Conservation (phyloP, 805 yeast genomes). For the Yarrowia sp. region DNA sequence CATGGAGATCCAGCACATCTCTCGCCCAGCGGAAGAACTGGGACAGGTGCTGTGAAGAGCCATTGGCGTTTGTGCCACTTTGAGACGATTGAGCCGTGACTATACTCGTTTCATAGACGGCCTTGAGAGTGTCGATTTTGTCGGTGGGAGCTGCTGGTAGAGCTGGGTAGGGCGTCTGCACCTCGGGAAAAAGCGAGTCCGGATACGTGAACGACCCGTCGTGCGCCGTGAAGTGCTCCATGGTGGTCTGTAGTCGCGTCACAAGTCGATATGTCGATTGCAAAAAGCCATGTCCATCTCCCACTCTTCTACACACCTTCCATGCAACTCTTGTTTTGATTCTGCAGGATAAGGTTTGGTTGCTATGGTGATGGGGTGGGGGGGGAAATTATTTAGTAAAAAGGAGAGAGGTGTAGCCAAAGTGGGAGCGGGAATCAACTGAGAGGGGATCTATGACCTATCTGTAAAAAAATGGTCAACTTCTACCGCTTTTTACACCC, state of each 20-base stretch:
- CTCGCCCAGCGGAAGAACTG: slow-evolving; percentile 49
- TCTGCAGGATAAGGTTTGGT: slow-evolving; percentile 1
- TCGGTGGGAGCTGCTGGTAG: slow-evolving; percentile 43
- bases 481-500: too few species aligned
- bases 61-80: not conserved
- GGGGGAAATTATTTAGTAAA: too few species aligned
- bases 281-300: slow-evolving; percentile 6
- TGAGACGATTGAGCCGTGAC: slow-evolving; percentile 26
- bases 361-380: not conserved
- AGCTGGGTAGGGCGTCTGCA: slow-evolving; percentile 45
- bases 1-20: slow-evolving; percentile 47
- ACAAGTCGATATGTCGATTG: not conserved
- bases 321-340: slow-evolving; percentile 29
- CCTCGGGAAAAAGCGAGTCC: slow-evolving; percentile 48
- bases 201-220: slow-evolving; percentile 47
- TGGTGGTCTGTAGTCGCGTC: not conserved
- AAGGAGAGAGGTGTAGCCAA: too few species aligned
- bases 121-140: slow-evolving; percentile 41
- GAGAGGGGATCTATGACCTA: too few species aligned
- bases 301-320: slow-evolving; percentile 29
- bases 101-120: slow-evolving; percentile 39
- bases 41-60: slow-evolving; percentile 16
- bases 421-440: too few species aligned
- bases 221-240: slow-evolving; percentile 30
- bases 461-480: too few species aligned